Percentiles rank a stretch among this genome's conserved stretches.
Conservation (phyloP, 2,329 filamentous ascomycete genomes). For the Trichoderma sp. region DNA sequence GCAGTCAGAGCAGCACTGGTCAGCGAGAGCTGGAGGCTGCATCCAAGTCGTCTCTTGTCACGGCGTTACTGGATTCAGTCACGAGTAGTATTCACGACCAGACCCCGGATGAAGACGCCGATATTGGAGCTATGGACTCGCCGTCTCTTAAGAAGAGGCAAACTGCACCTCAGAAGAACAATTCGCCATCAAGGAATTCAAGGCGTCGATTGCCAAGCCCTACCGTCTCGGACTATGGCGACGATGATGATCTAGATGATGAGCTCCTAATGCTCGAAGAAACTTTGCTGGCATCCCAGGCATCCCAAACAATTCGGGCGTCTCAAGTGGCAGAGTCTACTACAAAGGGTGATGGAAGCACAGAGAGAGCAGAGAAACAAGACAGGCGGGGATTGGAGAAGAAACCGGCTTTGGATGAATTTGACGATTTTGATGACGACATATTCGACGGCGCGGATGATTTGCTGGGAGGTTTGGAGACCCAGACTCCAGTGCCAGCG, state of each 20-base stretch:
- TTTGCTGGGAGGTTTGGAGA: conserved; percentile 26
- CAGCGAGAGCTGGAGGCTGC: conserved; percentile 46
- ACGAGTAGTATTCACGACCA: conserved; percentile 50
- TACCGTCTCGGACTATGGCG: conserved; percentile 50
- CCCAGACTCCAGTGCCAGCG: conserved; percentile 22
- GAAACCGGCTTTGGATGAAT: conserved; percentile 46
- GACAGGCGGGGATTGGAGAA: background rate
- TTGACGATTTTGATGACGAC: conserved; percentile 66
- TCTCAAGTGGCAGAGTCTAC: conserved; percentile 26
- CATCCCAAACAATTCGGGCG: background rate
- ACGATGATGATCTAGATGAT: conserved; percentile 59
- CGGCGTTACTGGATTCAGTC: conserved; percentile 66
- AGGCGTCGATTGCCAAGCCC: conserved; percentile 8
- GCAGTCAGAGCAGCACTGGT: conserved; percentile 33
- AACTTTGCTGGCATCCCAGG: conserved; percentile 25
- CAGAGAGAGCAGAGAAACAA: background rate
- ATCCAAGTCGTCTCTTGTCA: conserved; percentile 58
- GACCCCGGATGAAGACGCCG: conserved; percentile 33
- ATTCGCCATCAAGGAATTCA: conserved; percentile 25
- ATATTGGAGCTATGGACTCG: conserved; percentile 34
- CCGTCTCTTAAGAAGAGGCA: conserved; percentile 46
- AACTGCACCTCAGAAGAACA: conserved; percentile 24
- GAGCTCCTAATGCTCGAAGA: conserved; percentile 55
- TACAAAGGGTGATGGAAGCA: background rate
- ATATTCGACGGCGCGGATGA: conserved; percentile 49